Conservation (phyloP, 1,139 yeast genomes). For the Magnusiomyces paraingens region DNA sequence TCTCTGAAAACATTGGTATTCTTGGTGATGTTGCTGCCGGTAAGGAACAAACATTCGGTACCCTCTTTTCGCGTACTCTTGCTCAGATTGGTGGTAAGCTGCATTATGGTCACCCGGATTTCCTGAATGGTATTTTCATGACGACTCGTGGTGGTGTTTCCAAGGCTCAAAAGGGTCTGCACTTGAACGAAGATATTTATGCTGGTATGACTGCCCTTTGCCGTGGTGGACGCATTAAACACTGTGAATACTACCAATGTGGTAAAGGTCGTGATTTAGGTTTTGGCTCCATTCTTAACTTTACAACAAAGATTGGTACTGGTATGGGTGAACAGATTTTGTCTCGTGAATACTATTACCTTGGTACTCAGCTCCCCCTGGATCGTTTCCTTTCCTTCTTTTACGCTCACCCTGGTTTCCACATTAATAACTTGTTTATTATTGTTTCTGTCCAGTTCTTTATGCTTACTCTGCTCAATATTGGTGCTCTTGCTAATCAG, state of each 20-base stretch:
- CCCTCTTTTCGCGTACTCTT: constrained; percentile 92
- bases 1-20: constrained; percentile 98
- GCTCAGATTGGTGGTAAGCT: constrained; percentile 98
- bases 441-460: constrained; percentile 89
- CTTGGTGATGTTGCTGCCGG: constrained; percentile 99
- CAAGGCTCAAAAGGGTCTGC: constrained; percentile 97
- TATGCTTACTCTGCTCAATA: constrained; percentile 84
- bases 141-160: constrained; percentile 99
- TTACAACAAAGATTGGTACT: constrained; percentile 99
- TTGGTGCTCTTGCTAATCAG: constrained; percentile 88
- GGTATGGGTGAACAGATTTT: constrained; percentile 99
- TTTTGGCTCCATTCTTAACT: constrained; percentile 95
- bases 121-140: constrained; percentile 89
- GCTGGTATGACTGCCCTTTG: constrained; percentile 98
- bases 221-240: constrained; percentile 99
- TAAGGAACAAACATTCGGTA: constrained; percentile 99
- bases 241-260: constrained; percentile 98
- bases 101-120: constrained; percentile 99
- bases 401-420: constrained; percentile 99
- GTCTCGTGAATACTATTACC: constrained; percentile 94
- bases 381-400: constrained; percentile 97
- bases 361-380: constrained; percentile 94
- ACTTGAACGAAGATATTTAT: constrained; percentile 97
- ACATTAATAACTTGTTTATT: constrained; percentile 91
- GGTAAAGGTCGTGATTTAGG: constrained; percentile 99